These are phyloP conservation scores for Neostapfia colusana DNA, from an alignment of 176 grass and related monocot genomes.

Conservation along the genomic window DNA sequence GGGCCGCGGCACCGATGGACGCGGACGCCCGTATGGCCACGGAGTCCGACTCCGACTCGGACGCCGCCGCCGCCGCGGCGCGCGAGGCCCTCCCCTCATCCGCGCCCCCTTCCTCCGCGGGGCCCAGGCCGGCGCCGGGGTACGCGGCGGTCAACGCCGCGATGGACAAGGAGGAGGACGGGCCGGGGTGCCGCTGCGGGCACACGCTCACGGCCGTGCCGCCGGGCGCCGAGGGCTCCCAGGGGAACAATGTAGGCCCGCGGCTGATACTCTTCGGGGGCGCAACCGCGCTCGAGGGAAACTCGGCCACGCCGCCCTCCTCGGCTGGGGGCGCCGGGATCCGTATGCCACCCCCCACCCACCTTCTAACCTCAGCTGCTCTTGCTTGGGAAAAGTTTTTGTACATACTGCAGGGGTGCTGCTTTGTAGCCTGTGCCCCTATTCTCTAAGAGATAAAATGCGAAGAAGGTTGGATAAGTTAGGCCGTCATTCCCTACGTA, in stretches of 20 bases:
- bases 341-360: conserved; percentile 52
- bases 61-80: conserved; percentile 29
- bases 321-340: conserved; percentile 72
- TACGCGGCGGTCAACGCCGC: conserved; percentile 65
- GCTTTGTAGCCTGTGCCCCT: background rate
- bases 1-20: conserved; percentile 29
- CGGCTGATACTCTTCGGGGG: conserved; percentile 83
- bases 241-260: conserved; percentile 58
- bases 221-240: conserved; percentile 49
- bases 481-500: background rate
- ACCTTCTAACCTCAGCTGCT: background rate
- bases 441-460: background rate
- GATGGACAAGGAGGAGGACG: conserved; percentile 88
- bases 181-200: conserved; percentile 86
- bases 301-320: conserved; percentile 56
- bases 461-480: background rate
- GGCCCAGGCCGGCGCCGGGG: conserved; percentile 69
- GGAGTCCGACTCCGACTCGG: conserved; percentile 54
- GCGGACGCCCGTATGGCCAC: conserved; percentile 55
- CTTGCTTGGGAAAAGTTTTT: background rate
- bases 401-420: background rate
- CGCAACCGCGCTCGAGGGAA: conserved; percentile 91
- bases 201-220: conserved; percentile 89
- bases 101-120: conserved; percentile 27
- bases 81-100: conserved; percentile 44